Evolutionary conservation across 805 yeast species (phyloP), one percentile per base, ranked within the genome.

Genomic region (Myxozyma geophila): DNA sequence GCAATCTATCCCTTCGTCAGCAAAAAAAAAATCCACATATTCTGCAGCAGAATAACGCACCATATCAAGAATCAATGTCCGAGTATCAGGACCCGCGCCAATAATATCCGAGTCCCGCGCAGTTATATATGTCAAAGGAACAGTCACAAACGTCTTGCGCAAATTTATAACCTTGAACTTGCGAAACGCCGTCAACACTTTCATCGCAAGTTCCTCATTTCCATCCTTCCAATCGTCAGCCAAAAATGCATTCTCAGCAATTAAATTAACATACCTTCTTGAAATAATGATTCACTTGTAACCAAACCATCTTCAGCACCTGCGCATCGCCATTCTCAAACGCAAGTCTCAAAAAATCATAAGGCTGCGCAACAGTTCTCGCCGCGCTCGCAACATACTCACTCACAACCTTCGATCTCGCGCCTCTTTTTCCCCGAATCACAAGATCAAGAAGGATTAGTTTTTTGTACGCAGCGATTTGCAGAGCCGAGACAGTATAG

Each of bases 391-490:
- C 54, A 13, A 49, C 51, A 23, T 43, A 51, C 9, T 58, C 62
- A 23, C 41, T 53, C 28, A 57, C 67, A 36, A 59, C 36, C 36
- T 60, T 63, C 17, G 67, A 64, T 19, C 52, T 50, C 10, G 43
- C 13, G 2, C 46, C 49, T 13, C 54, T 33, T 48, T 60, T 63
- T 9, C 69, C 67, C 15, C 41, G 19, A 17, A 51, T 19, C 9
- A 66, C 48, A 17, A 67, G 51, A 9, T 55, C 56, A 17, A 67
- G 35, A n/a, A 67, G 50, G 13, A 67, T 53, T 1, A 67, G 17
- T 49, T 66, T 62, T 36, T 67, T 67, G 33, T 58, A 63, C 7
- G 69, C 64, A 17, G 56, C 67, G 19, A 59, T 47, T 40, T 67
- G 70, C 17, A 67, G 46, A 17, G 50, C 47, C 39, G 69, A 62